Evolutionary conservation across 345 rosid species (phyloP).

Genomic region (Citrus mangshanensis): DNA sequence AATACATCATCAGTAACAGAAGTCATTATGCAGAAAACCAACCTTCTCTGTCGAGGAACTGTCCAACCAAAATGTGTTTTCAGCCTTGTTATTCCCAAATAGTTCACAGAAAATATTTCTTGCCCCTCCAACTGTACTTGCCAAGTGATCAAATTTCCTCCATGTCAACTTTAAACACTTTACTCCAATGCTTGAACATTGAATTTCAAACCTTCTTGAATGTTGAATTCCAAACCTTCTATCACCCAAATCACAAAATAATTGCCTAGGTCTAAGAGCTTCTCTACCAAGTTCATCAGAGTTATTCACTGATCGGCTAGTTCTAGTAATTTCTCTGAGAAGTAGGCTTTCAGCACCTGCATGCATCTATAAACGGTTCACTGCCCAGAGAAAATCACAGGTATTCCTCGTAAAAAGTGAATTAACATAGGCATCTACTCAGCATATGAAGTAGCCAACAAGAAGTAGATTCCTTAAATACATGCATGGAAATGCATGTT

Average conservation of each 20-base stretch:
- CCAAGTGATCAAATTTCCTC: constrained; percentile 67
- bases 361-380: constrained; percentile 65
- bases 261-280: constrained; percentile 26
- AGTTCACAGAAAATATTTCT: constrained; percentile 65
- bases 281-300: constrained; percentile 27
- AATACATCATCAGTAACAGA: constrained; percentile 1
- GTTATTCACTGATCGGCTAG: constrained; percentile 24
- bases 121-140: constrained; percentile 70
- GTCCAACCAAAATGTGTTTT: constrained; percentile 93
- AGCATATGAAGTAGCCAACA: background rate
- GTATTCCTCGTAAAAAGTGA: background rate
- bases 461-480: background rate
- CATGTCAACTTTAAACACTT: constrained; percentile 65
- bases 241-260: constrained; percentile 23
- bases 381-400: constrained; percentile 46
- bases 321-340: constrained; percentile 41
- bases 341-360: constrained; percentile 60
- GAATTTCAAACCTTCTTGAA: constrained; percentile 30
- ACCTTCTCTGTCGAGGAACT: constrained; percentile 95
- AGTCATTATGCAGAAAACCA: constrained; percentile 12
- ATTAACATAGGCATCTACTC: background rate
- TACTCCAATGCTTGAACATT: constrained; percentile 19
- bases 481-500: background rate
- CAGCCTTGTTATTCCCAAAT: constrained; percentile 47
- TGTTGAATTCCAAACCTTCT: constrained; percentile 31